Evolutionary conservation across 495 filamentous ascomycete species (phyloP).

Genomic region (Xylaria venustula): DNA sequence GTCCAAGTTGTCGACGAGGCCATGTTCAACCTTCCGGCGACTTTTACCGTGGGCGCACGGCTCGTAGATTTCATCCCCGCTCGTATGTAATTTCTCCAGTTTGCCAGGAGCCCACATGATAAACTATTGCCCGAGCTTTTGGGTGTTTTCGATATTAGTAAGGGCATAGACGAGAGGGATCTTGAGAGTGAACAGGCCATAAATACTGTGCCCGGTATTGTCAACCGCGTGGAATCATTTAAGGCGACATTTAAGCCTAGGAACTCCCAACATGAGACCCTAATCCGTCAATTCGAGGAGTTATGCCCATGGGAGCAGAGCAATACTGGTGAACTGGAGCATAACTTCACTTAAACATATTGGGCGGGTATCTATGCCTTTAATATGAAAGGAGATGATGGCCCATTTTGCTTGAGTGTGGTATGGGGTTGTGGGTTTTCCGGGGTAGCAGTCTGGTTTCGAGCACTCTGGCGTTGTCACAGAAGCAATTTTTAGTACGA

Average conservation of each 20-base stretch:
- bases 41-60: constrained; percentile 35
- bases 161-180: constrained; percentile 29
- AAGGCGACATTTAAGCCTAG: constrained; percentile 31
- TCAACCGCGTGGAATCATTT: constrained; percentile 29
- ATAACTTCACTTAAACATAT: too few relatives aligned
- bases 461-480: too few relatives aligned
- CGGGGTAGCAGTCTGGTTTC: too few relatives aligned
- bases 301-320: constrained; percentile 42
- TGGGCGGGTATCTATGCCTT: too few relatives aligned
- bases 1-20: constrained; percentile 36
- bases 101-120: too few relatives aligned
- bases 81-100: background rate
- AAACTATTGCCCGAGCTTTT: constrained; percentile 39
- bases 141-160: constrained; percentile 38
- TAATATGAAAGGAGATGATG: too few relatives aligned
- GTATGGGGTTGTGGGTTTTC: too few relatives aligned
- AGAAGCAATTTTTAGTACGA: too few relatives aligned
- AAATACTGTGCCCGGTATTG: constrained; percentile 25
- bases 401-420: too few relatives aligned
- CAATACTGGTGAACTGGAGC: constrained; percentile 21
- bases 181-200: constrained; percentile 22
- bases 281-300: constrained; percentile 30
- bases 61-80: constrained; percentile 43
- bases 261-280: constrained; percentile 21
- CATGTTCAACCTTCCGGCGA: constrained; percentile 33